Base-by-base conservation (phyloP, 2,329 filamentous ascomycete genomes). In the Ophiostoma angusticollis region DNA sequence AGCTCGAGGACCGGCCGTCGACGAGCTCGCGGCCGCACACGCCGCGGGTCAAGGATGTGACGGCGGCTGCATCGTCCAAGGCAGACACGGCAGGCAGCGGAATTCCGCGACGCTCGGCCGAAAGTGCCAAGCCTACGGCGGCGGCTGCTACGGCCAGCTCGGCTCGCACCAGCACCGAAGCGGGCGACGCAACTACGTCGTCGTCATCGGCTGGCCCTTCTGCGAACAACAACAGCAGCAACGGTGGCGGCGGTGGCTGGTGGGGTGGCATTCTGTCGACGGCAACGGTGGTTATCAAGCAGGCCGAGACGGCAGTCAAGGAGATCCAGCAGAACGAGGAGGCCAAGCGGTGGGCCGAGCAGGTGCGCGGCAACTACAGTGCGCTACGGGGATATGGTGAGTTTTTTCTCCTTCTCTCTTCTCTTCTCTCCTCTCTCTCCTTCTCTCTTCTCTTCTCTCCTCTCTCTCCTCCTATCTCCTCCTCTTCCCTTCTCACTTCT, bases 291-390 rank as follows among this genome's bases (percentile, higher is more conserved):
- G 84, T 81, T 19, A 78, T 93, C 61, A 93, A 93, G 66, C 84
- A 89, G 58, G 89, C 91, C 33, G 87, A 95, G 61, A 84, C 80
- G 7, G 81, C 87, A 1, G 87, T 93, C 47, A 93, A 89, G 57
- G 85, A 96, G 59, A 87, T 98, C 34, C 84, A 94, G 58, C 80
- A 91, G 56, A 95, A 93, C 52, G 86, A 96, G 55, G 91, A 98
- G 58, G 91, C 89, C 37, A 87, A 89, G 64, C 83, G 84, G 58
- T 98, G 89, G 86, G 84, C 87, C 1, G 84, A 94, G 38, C 89
- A 96, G 57, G 82, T 96, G 40, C 80, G 80, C 54, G 87, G 86
- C 43, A 94, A 94, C 55, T 83, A 93, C 35, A 82, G 80, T 31
- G 78, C 77, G 23, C 65, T 96, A 30, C 74, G 74, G 49, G 81